Base-by-base conservation (phyloP, 1,284 basidiomycete genomes). In the Volvariella volvacea region DNA sequence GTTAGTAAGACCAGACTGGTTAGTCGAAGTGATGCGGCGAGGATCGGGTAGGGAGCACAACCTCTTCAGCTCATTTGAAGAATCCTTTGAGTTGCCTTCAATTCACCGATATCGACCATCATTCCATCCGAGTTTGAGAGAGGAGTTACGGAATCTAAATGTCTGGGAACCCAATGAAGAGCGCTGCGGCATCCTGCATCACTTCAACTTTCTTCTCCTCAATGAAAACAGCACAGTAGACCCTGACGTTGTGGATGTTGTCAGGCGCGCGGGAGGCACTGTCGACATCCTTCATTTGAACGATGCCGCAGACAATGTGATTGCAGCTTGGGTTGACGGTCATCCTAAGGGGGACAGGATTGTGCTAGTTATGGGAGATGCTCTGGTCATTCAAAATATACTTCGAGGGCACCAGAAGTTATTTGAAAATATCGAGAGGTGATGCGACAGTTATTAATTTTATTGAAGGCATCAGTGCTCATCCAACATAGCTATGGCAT, bases 151-250 rank as follows among this genome's bases (percentile, higher is more conserved):
- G 55, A 64, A 60, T 1, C 65, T 73, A 54, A 69, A 65, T 16
- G 59, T 74, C 2, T 88, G 84, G 85, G 74, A 80, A 47, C 76
- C 77, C 0, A 78, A 78, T 46, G 79, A 80, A 53, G 74, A 68
- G 45, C 70, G 84, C 10, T 49, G 73, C 8, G 65, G 68, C 38
- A 64, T 88, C 50, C 67, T 88, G 17, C 57, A 61, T 4, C 59
- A 60, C 0, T 71, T 67, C 49, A 66, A 78, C 7, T 82, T 86
- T 50, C 53, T 87, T 3, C 77, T 80, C 44, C 62, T 81, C 1
- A 71, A 71, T 1, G 80, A 81, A 50, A 73, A 69, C 42, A 67
- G 67, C 0, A 61, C 71, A n/a, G 70, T 76, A 0, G 69, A 71
- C 16, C 56, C 55, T 4, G 74, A 75, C 19, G 58, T 76, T 21